Base-by-base conservation (phyloP, 2,329 filamentous ascomycete species). In the Microascus cirrosus region DNA sequence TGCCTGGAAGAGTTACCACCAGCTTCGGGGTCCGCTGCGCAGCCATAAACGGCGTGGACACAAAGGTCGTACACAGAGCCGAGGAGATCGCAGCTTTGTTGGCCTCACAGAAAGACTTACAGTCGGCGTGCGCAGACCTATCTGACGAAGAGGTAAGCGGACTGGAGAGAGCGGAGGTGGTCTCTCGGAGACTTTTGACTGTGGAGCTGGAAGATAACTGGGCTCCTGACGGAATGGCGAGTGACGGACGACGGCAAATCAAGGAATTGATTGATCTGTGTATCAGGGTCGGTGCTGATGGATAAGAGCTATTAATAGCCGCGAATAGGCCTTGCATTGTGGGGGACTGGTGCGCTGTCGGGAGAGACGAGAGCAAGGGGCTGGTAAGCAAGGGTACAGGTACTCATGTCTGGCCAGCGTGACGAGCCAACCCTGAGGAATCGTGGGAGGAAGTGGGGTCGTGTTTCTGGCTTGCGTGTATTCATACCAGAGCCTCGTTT, bases 11-110 rank as follows among this genome's bases (percentile, higher is more conserved):
- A 58, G 93, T 86, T 63, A 83, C 76, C 8, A 87, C 88, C 15
- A 96, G 91, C 66, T 95, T 95, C 65, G 94, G 94, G 0, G 89
- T 85, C 32, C 80, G 82, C 70, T 97, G 94, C 67, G 94, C 94
- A 32, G 84, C 85, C 3, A 81, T 95, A 69, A 96, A 95, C 65
- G 92, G 92, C 1, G 84, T 99, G 15, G 85, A 90, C 34, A 66
- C 72, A 20, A 77, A 79, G 5, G 81, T 97, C 11, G 80, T 96
- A 7, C 74, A 86, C 18, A 82, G 92, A 58, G 91, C 93, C 0
- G 86, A 90, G 62, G 80, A 85, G 8, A 77, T 99, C 39, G 82
- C 87, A 24, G 69, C 82, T 7, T 74, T 94, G 18, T 76, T 87
- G 36, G 81, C 83, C 18, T 81, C 78, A 55, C 89, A 90, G 7